phyloP scores from a whole-genome alignment of 257 asterid species.

The Primulina tabacum region DNA sequence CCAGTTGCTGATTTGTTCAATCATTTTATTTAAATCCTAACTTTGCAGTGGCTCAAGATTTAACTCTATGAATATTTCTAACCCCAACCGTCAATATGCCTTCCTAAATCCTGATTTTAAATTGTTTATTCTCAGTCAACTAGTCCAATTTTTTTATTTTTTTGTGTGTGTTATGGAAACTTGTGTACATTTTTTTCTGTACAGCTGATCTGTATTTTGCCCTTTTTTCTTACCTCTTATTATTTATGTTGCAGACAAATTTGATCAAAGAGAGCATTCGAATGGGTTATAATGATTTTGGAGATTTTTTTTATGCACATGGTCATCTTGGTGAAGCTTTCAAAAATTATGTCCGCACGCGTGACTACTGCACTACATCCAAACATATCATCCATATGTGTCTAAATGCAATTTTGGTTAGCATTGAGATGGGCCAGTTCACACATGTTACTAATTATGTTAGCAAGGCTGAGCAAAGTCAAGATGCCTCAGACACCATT shows the following conservation, averaged over 20 bases:
- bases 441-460: slow-evolving; percentile 86
- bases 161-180: not conserved
- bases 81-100: not conserved
- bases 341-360: slow-evolving; percentile 85
- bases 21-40: not conserved
- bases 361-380: slow-evolving; percentile 92
- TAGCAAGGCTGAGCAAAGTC: slow-evolving; percentile 80
- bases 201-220: not conserved
- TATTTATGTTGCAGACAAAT: slow-evolving; percentile 63
- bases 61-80: too few species aligned
- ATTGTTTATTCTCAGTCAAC: too few species aligned
- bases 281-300: slow-evolving; percentile 98
- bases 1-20: not conserved
- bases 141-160: not conserved
- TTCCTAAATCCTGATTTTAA: not conserved
- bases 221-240: slow-evolving; percentile 6
- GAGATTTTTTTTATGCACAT: slow-evolving; percentile 84
- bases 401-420: slow-evolving; percentile 75
- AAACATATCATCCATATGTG: slow-evolving; percentile 90
- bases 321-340: slow-evolving; percentile 91
- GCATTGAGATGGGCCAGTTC: slow-evolving; percentile 98
- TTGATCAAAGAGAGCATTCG: slow-evolving; percentile 96
- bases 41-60: not conserved
- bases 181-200: not conserved
- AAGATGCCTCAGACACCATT: slow-evolving; percentile 66